These are phyloP conservation scores for Lachnellula cervina DNA, from an alignment of 2,329 filamentous ascomycete genomes.

Conservation along the genomic window DNA sequence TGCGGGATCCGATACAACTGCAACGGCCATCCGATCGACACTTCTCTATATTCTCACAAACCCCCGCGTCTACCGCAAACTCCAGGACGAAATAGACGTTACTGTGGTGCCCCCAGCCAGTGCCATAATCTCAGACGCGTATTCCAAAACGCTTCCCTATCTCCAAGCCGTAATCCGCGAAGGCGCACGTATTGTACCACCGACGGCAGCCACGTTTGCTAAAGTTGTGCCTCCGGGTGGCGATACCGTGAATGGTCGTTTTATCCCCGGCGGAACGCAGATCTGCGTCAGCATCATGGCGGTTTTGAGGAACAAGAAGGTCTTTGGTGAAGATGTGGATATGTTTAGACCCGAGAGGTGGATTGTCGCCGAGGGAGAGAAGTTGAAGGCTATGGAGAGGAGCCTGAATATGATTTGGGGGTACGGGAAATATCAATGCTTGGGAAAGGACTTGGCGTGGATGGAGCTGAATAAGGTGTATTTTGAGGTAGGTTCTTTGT, in stretches of 20 bases:
- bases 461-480: constrained; percentile 47
- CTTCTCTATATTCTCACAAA: constrained; percentile 17
- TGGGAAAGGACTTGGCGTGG: constrained; percentile 44
- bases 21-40: constrained; percentile 42
- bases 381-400: constrained; percentile 32
- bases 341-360: constrained; percentile 46
- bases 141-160: constrained; percentile 36
- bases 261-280: constrained; percentile 15
- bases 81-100: constrained; percentile 15
- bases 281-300: constrained; percentile 31
- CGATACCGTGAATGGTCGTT: constrained; percentile 13
- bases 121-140: background rate
- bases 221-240: constrained; percentile 17
- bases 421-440: constrained; percentile 40
- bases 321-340: constrained; percentile 36
- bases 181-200: constrained; percentile 42
- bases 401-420: constrained; percentile 42
- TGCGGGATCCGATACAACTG: constrained; percentile 55
- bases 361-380: constrained; percentile 33
- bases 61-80: constrained; percentile 10
- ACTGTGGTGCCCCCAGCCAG: background rate
- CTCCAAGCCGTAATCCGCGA: constrained; percentile 48
- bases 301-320: constrained; percentile 32
- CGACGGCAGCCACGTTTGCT: constrained; percentile 30
- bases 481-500: constrained; percentile 38